These are phyloP conservation scores for Strobilomyces confusus DNA, from an alignment of 768 basidiomycete species.

Conservation along the genomic window DNA sequence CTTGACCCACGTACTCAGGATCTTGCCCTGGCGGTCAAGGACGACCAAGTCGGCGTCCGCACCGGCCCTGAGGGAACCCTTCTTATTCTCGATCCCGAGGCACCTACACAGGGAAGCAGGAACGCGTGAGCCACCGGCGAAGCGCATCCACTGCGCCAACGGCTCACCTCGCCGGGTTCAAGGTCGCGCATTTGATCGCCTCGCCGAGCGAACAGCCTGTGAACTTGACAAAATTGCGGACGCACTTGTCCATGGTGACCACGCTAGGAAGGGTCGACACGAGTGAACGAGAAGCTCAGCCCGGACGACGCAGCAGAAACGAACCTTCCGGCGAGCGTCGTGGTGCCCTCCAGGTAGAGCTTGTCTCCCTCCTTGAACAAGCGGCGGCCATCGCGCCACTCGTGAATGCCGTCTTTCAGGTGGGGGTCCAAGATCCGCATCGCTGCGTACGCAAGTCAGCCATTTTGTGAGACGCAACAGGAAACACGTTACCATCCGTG, in stretches of 20 bases:
- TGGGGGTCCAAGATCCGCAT: constrained; percentile 86
- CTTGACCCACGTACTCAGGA: constrained; percentile 71
- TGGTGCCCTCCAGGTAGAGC: constrained; percentile 79
- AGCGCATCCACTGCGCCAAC: not conserved
- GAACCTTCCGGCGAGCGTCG: constrained; percentile 85
- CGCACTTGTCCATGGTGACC: constrained; percentile 78
- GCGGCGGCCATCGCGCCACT: constrained; percentile 81
- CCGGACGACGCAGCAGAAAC: no score
- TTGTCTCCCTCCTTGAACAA: constrained; percentile 79
- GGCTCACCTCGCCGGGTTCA: constrained; percentile 76
- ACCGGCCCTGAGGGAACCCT: constrained; percentile 78
- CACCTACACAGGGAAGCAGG: constrained; percentile 43
- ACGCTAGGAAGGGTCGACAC: constrained; percentile 42
- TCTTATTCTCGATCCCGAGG: constrained; percentile 72
- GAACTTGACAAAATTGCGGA: constrained; percentile 80
- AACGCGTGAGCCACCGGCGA: not conserved
- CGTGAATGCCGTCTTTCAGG: constrained; percentile 77
- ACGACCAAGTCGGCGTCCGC: constrained; percentile 84
- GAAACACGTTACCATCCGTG: constrained; percentile 66
- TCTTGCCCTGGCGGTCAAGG: constrained; percentile 61
- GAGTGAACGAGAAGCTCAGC: not conserved
- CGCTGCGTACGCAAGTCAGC: constrained; percentile 40
- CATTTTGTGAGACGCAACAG: not conserved
- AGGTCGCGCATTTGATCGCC: constrained; percentile 83
- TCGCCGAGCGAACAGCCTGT: constrained; percentile 80